Conservation (phyloP, 495 filamentous ascomycete genomes). For the Penicillium silybi region DNA sequence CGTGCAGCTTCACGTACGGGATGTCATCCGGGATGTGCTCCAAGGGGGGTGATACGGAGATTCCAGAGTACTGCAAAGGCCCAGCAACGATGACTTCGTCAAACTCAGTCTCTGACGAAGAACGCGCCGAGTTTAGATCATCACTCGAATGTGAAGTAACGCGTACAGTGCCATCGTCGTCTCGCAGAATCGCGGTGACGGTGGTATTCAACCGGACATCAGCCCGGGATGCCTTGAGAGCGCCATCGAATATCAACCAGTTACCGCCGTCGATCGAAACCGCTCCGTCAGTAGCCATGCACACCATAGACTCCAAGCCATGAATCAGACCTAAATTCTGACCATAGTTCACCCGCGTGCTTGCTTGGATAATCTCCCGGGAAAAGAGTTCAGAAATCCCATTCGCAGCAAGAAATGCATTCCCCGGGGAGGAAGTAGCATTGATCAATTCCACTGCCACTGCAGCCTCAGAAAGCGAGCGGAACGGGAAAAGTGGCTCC, state of each 20-base stretch:
- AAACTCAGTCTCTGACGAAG: constrained; percentile 45
- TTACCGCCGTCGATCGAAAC: constrained; percentile 81
- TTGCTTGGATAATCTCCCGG: constrained; percentile 85
- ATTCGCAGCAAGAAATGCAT: constrained; percentile 65
- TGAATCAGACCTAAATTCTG: constrained; percentile 84
- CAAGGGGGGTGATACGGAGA: constrained; percentile 51
- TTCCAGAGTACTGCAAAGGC: constrained; percentile 71
- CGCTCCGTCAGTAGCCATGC: constrained; percentile 85
- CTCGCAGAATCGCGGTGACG: constrained; percentile 56
- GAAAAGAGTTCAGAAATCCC: constrained; percentile 62
- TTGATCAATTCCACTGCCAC: constrained; percentile 61
- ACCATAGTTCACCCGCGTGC: constrained; percentile 92
- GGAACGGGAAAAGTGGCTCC: constrained; percentile 76
- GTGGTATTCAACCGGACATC: constrained; percentile 63
- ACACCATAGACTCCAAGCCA: constrained; percentile 87
- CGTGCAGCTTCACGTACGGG: constrained; percentile 78
- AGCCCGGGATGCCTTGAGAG: constrained; percentile 63
- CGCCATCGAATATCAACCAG: constrained; percentile 87
- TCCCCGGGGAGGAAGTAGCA: constrained; percentile 65
- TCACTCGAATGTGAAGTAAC: constrained; percentile 42
- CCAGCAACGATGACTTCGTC: constrained; percentile 78
- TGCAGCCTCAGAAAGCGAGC: constrained; percentile 63
- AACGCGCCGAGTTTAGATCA: constrained; percentile 9
- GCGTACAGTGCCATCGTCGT: constrained; percentile 45
- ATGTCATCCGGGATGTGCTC: constrained; percentile 62